These are phyloP conservation scores for Pancytospora philotis DNA, from an alignment of 371 early-diverging fungal genomes.

Conservation along the genomic window DNA sequence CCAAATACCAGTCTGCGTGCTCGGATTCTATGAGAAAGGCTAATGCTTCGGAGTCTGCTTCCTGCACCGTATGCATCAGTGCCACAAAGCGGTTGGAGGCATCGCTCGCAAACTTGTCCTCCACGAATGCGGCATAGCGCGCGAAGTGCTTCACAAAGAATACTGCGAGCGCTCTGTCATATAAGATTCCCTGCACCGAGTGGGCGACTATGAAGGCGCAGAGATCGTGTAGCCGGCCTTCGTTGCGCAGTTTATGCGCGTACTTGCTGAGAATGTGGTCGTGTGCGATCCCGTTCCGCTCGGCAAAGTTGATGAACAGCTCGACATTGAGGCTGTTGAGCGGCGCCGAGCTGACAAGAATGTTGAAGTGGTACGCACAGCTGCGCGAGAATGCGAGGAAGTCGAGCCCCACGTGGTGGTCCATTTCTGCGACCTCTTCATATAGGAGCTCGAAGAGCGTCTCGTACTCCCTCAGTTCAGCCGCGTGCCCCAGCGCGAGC, in stretches of 20 bases:
- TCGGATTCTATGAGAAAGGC: background rate
- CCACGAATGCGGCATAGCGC: background rate
- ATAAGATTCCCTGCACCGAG: background rate
- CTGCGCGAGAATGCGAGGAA: slow-evolving; percentile 25
- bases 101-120: background rate
- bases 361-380: slow-evolving; percentile 14
- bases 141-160: background rate
- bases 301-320: slow-evolving; percentile 14
- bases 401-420: slow-evolving; percentile 18
- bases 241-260: background rate
- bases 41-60: background rate
- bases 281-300: slow-evolving; percentile 2
- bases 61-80: background rate
- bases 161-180: background rate
- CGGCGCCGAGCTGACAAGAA: background rate
- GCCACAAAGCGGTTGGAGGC: background rate
- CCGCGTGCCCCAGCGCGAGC: background rate
- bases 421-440: background rate
- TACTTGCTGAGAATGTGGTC: slow-evolving; percentile 1
- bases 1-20: too few relatives aligned
- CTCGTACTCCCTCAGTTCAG: slow-evolving; percentile 1
- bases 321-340: slow-evolving; percentile 19
- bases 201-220: background rate
- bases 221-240: background rate
- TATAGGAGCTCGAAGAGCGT: slow-evolving; percentile 7